These are phyloP conservation scores for Clonostachys byssicola DNA, from an alignment of 2,329 filamentous ascomycete genomes.

Conservation along the genomic window DNA sequence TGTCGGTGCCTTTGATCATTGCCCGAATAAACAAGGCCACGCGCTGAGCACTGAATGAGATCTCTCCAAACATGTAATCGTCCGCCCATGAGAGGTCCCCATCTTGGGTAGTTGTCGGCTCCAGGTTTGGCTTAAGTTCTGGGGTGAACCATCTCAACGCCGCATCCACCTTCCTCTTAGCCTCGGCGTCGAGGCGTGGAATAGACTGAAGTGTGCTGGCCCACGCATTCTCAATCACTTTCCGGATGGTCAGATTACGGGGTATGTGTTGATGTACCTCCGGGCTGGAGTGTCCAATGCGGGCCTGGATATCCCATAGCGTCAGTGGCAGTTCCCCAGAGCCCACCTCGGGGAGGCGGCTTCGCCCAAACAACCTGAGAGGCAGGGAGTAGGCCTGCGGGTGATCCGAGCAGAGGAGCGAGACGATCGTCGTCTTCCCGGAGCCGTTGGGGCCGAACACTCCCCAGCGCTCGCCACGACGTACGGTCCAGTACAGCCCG, in stretches of 20 bases:
- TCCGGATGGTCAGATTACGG: constrained; percentile 65
- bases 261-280: constrained; percentile 95
- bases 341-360: constrained; percentile 71
- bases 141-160: constrained; percentile 72
- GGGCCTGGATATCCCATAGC: constrained; percentile 86
- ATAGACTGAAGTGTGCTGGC: constrained; percentile 78
- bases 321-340: constrained; percentile 67
- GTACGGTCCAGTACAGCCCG: constrained; percentile 80
- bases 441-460: constrained; percentile 93
- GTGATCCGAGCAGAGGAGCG: constrained; percentile 91
- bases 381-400: constrained; percentile 90
- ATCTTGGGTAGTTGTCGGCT: constrained; percentile 6
- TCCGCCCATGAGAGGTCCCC: constrained; percentile 58
- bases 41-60: constrained; percentile 79
- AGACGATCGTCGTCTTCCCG: constrained; percentile 92
- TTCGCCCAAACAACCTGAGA: constrained; percentile 79
- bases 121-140: constrained; percentile 62
- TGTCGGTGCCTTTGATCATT: constrained; percentile 73
- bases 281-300: constrained; percentile 89
- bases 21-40: constrained; percentile 81
- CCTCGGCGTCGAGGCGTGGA: constrained; percentile 57
- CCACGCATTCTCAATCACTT: constrained; percentile 82
- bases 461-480: constrained; percentile 82
- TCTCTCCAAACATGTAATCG: constrained; percentile 63
- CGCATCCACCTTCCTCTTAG: constrained; percentile 59